These are phyloP conservation scores for Austroboletus eburneus DNA, from an alignment of 768 basidiomycete genomes.

Conservation along the genomic window DNA sequence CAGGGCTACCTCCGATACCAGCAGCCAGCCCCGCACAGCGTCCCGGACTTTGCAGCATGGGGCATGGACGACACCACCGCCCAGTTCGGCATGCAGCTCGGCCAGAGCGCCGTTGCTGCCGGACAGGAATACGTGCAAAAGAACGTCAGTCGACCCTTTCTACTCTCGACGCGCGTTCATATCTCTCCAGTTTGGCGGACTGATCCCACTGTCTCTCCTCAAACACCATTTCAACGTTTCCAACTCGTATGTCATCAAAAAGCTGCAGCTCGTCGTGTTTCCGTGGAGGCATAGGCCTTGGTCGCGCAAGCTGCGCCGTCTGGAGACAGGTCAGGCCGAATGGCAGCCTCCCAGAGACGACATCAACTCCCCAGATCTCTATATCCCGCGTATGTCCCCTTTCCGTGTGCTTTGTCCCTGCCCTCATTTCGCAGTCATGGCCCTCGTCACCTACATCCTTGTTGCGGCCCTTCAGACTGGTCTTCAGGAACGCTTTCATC, in stretches of 20 bases:
- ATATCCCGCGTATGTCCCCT: slow-evolving; percentile 73
- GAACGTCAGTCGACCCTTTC: slow-evolving; percentile 55
- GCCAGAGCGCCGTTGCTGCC: slow-evolving; percentile 84
- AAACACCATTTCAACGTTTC: slow-evolving; percentile 96
- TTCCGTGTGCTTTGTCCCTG: background rate
- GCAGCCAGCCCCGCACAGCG: slow-evolving; percentile 34
- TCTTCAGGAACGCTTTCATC: slow-evolving; percentile 77
- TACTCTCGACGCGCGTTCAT: slow-evolving; percentile 4
- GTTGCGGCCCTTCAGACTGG: slow-evolving; percentile 84
- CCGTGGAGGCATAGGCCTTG: slow-evolving; percentile 93
- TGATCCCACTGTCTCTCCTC: slow-evolving; percentile 70
- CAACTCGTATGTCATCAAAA: slow-evolving; percentile 90
- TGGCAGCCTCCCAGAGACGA: slow-evolving; percentile 92
- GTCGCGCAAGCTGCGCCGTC: slow-evolving; percentile 63
- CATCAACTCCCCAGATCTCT: slow-evolving; percentile 93
- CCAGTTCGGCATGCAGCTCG: slow-evolving; percentile 94
- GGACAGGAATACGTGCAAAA: slow-evolving; percentile 95
- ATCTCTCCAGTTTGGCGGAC: slow-evolving; percentile 61
- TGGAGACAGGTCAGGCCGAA: slow-evolving; percentile 62
- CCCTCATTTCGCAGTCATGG: slow-evolving; percentile 65
- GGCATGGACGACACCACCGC: slow-evolving; percentile 92
- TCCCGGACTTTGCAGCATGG: slow-evolving; percentile 61
- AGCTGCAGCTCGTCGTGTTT: slow-evolving; percentile 84
- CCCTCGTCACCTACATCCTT: slow-evolving; percentile 92
- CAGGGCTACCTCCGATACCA: slow-evolving; percentile 40